A percentile compares a stretch with the other conserved stretches of the same genome.
phyloP scores from a whole-genome alignment of 2,329 filamentous ascomycete species.

The Cladosporium sp. region DNA sequence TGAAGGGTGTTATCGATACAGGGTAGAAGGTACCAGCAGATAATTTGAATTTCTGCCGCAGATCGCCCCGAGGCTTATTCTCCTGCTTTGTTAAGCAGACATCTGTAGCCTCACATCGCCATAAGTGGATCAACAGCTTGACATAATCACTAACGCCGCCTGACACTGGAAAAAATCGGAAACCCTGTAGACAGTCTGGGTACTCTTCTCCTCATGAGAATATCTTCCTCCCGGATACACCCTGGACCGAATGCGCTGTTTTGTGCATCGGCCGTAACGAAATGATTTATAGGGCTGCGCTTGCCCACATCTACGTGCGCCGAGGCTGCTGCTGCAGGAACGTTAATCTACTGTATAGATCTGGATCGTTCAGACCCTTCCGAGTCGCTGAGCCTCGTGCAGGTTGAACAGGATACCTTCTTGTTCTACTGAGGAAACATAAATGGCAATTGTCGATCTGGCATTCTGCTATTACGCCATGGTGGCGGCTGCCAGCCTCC shows the following conservation, averaged over 20 bases:
- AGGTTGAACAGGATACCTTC: not conserved
- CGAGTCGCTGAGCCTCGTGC: not conserved
- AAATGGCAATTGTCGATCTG: not conserved
- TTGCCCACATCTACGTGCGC: not conserved
- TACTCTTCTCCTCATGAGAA: not conserved
- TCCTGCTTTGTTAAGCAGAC: slow-evolving; percentile 6
- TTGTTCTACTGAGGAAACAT: not conserved
- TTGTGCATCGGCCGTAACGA: not conserved
- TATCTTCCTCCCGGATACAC: not conserved
- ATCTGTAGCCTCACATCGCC: not conserved
- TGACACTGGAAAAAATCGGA: not conserved
- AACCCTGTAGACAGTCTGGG: not conserved
- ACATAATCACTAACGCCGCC: not conserved
- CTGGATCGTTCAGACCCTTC: not conserved
- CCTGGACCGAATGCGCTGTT: not conserved
- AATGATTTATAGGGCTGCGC: not conserved
- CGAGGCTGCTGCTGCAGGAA: not conserved
- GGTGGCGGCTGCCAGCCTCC: not conserved
- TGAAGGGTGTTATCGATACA: slow-evolving; percentile 7
- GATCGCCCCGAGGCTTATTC: not conserved
- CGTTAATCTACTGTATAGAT: not conserved
- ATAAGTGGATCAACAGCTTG: not conserved
- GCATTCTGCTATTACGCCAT: not conserved
- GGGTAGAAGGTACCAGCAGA: not conserved
- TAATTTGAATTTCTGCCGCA: not conserved